Evolutionary conservation across 257 asterid genomes (phyloP), one percentile per base, ranked within the genome.

Genomic region (Buddleja alternifolia): DNA sequence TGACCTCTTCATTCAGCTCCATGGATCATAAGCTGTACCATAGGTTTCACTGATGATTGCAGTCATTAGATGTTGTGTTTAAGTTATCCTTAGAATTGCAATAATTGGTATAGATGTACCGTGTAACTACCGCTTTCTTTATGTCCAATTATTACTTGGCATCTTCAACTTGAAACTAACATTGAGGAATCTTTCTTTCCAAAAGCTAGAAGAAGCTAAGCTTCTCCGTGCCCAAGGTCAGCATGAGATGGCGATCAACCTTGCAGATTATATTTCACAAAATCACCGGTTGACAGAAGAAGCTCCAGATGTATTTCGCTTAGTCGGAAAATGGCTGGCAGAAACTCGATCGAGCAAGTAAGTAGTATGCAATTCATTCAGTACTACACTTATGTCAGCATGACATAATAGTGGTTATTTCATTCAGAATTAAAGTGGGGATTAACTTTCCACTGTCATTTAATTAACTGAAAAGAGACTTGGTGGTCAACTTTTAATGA

Each of bases 171-270:
- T 32, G 67, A 59, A 58, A 67, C 75, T 81, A 71, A 81, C 68
- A 45, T 62, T 16, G 46, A 21, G 67, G 39, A 46, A 44, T 72
- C 63, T 70, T 71, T 46, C 63, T 24, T 54, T 69, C 60, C 66
- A 36, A 70, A 81, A 93, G 99, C 86, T 93, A 73, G 97, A 93
- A 79, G 99, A 93, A 82, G 99, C 99, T 64, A 88, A 88, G 85
- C 94, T 90, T 80, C 92, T 93, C 50, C 95, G 99, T 47, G 89
- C 95, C 66, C 99, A 90, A 81, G 97, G 97, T 70, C 97, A 90
- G 86, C 89, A 84, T 84, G 94, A 90, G 82, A 84, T 89, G 90
- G 99, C 96, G 16, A 85, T 93, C 83, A 87, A 85, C 86, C 97
- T 93, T 47, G 97, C 99, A 37, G 90, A 85, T 75, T 85, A 88